Evolutionary conservation across 2,329 filamentous ascomycete genomes (phyloP).

Genomic region (Cryphonectria parasitica): DNA sequence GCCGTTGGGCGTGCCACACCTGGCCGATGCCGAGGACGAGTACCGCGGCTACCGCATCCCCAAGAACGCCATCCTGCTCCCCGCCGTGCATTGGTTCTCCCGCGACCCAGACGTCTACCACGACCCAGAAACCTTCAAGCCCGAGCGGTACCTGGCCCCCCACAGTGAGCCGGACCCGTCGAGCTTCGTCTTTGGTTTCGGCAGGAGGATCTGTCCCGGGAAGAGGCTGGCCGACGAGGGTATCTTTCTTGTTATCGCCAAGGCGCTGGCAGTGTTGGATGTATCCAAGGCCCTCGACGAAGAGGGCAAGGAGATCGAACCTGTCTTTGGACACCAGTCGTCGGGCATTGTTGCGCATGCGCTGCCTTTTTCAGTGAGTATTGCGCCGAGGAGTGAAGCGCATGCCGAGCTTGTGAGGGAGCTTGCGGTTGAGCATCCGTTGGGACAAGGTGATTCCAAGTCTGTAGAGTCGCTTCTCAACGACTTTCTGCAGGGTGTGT

Average conservation of each 20-base stretch:
- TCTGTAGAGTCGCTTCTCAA: background rate
- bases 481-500: background rate
- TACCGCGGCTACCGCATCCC: conserved; percentile 15
- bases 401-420: background rate
- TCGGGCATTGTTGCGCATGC: background rate
- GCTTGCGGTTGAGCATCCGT: background rate
- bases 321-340: background rate
- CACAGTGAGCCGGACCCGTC: conserved; percentile 7
- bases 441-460: background rate
- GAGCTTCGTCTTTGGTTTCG: conserved; percentile 17
- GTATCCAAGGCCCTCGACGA: background rate
- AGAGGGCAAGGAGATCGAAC: background rate
- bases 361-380: conserved; percentile 4
- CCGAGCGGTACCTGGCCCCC: conserved; percentile 24
- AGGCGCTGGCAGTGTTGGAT: conserved; percentile 8
- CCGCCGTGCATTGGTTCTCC: conserved; percentile 7
- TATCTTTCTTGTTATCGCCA: background rate
- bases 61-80: conserved; percentile 10
- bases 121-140: conserved; percentile 12
- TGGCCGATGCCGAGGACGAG: conserved; percentile 34
- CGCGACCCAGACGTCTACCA: conserved; percentile 21
- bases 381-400: background rate
- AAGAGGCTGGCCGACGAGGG: conserved; percentile 10
- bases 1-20: conserved; percentile 38
- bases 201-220: conserved; percentile 20